Percentiles rank a stretch among this genome's conserved stretches.
These are phyloP conservation scores for Ustilago nuda DNA, from an alignment of 1,284 basidiomycete species.

Conservation along the genomic window DNA sequence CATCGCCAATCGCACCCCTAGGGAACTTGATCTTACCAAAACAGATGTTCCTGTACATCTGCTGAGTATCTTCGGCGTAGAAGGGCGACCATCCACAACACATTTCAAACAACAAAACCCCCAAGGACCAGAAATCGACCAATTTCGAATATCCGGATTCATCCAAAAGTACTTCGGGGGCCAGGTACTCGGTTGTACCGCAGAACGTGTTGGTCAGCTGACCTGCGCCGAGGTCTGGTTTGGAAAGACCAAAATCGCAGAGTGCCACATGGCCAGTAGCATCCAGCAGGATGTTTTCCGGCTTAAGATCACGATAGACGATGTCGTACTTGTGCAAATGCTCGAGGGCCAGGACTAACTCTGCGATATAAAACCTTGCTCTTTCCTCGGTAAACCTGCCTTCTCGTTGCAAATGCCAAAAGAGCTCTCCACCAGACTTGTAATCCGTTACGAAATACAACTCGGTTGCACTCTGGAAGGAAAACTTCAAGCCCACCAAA, in stretches of 20 bases:
- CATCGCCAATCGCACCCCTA: conserved; percentile 94
- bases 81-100: conserved; percentile 99
- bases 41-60: conserved; percentile 99
- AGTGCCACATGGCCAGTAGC: conserved; percentile 98
- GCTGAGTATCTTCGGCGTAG: conserved; percentile 98
- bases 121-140: conserved; percentile 98
- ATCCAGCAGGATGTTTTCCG: conserved; percentile 96
- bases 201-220: conserved; percentile 98
- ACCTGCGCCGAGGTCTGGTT: conserved; percentile 91
- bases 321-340: conserved; percentile 98
- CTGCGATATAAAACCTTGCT: conserved; percentile 95
- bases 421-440: conserved; percentile 97
- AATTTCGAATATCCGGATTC: conserved; percentile 98
- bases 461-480: conserved; percentile 95
- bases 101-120: conserved; percentile 77
- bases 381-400: conserved; percentile 94
- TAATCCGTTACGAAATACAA: conserved; percentile 98
- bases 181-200: conserved; percentile 88
- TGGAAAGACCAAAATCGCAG: conserved; percentile 97
- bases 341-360: conserved; percentile 92
- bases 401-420: conserved; percentile 94
- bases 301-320: conserved; percentile 97
- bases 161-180: conserved; percentile 97
- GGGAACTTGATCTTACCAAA: conserved; percentile 98
- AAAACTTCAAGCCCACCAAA: conserved; percentile 97